Conservation (phyloP, 306 rosid genomes). For the Oxytropis ochrocephala region DNA sequence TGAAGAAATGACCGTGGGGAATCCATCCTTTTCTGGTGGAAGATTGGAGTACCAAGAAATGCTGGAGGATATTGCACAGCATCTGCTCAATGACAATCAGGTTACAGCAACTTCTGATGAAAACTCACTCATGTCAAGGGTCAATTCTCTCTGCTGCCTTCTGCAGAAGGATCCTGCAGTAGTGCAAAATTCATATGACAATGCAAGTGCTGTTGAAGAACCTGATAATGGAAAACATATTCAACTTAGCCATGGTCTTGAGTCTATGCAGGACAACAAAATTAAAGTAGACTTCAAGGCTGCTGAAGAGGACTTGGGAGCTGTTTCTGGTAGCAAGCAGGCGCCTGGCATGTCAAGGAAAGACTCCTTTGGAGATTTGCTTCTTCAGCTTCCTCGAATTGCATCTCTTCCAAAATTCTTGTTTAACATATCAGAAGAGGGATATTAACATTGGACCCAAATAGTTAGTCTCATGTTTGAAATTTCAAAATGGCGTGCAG, state of each 20-base stretch:
- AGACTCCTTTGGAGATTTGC: conserved; percentile 68
- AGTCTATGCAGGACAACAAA: not conserved
- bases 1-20: conserved; percentile 58
- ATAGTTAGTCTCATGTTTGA: conserved; percentile 7
- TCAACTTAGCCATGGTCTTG: not conserved
- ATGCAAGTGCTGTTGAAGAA: conserved; percentile 12
- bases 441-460: conserved; percentile 39
- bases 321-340: conserved; percentile 35
- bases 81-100: conserved; percentile 70
- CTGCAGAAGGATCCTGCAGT: conserved; percentile 61
- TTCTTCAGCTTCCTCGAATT: conserved; percentile 72
- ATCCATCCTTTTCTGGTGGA: conserved; percentile 39
- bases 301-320: conserved; percentile 38
- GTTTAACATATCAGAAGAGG: conserved; percentile 65
- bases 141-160: conserved; percentile 82
- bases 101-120: conserved; percentile 62
- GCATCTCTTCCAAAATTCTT: conserved; percentile 73
- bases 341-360: conserved; percentile 70
- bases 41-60: conserved; percentile 44
- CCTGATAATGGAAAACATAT: conserved; percentile 23
- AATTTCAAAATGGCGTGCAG: not conserved
- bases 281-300: conserved; percentile 16
- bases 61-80: conserved; percentile 60
- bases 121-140: conserved; percentile 74
- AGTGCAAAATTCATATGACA: conserved; percentile 30